Percentiles rank a stretch among this genome's conserved stretches.
Evolutionary conservation across 305 asterid genomes (phyloP).

Genomic region (Fraxinus paxiana): DNA sequence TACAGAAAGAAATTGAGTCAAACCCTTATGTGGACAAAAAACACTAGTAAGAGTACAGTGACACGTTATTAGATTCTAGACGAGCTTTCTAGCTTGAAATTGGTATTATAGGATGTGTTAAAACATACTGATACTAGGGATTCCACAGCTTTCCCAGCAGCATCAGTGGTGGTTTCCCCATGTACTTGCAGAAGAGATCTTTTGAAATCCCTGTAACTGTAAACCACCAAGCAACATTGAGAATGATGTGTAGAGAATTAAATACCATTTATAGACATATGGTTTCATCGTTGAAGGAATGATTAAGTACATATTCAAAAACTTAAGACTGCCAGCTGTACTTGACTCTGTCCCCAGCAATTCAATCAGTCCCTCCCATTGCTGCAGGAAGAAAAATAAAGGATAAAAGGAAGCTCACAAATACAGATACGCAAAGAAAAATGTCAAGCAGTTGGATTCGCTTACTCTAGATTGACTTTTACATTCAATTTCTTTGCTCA

Average conservation of each 20-base stretch:
- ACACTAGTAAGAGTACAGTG: background rate
- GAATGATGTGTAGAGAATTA: slow-evolving; percentile 13
- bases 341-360: slow-evolving; percentile 72
- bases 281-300: background rate
- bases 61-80: background rate
- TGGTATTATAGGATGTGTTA: slow-evolving; percentile 17
- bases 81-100: background rate
- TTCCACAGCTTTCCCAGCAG: slow-evolving; percentile 75
- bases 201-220: slow-evolving; percentile 86
- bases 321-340: slow-evolving; percentile 86
- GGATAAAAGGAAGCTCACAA: slow-evolving; percentile 9
- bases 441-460: slow-evolving; percentile 5
- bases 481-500: slow-evolving; percentile 1
- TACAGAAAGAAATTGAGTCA: background rate
- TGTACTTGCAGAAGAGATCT: slow-evolving; percentile 72
- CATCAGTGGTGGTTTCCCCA: slow-evolving; percentile 50
- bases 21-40: background rate
- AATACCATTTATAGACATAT: background rate
- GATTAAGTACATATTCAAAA: slow-evolving; percentile 64
- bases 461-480: background rate
- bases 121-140: slow-evolving; percentile 68
- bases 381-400: slow-evolving; percentile 42
- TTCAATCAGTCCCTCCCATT: slow-evolving; percentile 97
- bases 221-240: slow-evolving; percentile 21
- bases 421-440: slow-evolving; percentile 11